These are phyloP conservation scores for Trichomonas tenax DNA, from an alignment of 208 protist species.

Conservation along the genomic window DNA sequence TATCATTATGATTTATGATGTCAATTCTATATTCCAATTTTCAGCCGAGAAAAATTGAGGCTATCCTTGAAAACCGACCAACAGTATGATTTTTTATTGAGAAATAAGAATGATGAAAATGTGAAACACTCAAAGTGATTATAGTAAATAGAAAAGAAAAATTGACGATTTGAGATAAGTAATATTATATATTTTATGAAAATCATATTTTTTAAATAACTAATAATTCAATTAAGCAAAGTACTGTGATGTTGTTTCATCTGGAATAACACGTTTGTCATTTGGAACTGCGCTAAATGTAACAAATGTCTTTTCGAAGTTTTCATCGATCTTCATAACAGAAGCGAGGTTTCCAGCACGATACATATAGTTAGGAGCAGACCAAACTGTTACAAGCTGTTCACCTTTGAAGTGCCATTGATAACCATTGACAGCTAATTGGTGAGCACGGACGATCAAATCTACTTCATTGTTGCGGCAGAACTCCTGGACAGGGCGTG, in stretches of 20 bases:
- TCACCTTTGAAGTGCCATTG: conserved; percentile 59
- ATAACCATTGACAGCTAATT: conserved; percentile 69
- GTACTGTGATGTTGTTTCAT: background rate
- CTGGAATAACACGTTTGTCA: background rate
- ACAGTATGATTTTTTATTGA: too few species aligned
- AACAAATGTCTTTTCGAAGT: conserved; percentile 59
- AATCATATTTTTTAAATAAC: background rate
- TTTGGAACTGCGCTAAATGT: conserved; percentile 91
- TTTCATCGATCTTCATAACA: conserved; percentile 70
- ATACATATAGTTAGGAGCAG: conserved; percentile 56
- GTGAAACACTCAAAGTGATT: too few species aligned
- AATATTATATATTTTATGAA: too few species aligned
- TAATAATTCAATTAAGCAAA: background rate
- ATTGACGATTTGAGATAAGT: too few species aligned
- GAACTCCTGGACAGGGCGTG: conserved; percentile 50
- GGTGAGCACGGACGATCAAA: conserved; percentile 63
- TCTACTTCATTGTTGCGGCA: conserved; percentile 53
- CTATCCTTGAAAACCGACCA: too few species aligned
- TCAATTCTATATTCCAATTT: too few species aligned
- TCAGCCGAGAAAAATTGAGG: too few species aligned
- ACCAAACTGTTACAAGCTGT: conserved; percentile 68
- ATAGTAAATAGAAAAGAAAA: too few species aligned
- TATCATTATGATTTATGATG: too few species aligned
- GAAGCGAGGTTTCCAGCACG: conserved; percentile 45
- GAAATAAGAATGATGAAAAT: too few species aligned